Evolutionary conservation across 139 green algal genomes (phyloP).

Genomic region (Chlorella sp.): DNA sequence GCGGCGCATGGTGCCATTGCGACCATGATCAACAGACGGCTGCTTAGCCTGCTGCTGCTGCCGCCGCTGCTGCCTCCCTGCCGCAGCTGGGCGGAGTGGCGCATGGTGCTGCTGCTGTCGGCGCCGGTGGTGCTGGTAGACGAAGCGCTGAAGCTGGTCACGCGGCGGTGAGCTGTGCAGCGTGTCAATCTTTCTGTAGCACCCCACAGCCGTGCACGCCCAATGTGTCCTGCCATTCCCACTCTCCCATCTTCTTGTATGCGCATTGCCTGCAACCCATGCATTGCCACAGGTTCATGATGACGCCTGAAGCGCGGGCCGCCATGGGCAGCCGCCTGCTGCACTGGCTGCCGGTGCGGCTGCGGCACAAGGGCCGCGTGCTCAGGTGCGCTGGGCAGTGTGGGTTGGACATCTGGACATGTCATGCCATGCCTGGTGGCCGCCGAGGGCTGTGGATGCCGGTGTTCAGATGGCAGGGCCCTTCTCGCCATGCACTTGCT

Average conservation of each 20-base stretch:
- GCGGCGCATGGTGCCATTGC: background rate
- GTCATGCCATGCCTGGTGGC: too few species aligned
- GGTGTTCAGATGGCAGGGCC: too few species aligned
- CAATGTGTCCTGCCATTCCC: too few species aligned
- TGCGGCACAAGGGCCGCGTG: slow-evolving; percentile 2
- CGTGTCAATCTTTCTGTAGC: too few species aligned
- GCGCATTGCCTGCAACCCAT: background rate
- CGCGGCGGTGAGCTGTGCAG: slow-evolving; percentile 19
- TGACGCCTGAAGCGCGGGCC: background rate
- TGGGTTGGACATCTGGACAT: too few species aligned
- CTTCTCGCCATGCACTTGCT: too few species aligned
- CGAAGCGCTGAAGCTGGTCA: slow-evolving; percentile 86
- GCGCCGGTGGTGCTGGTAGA: slow-evolving; percentile 94
- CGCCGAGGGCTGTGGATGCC: too few species aligned
- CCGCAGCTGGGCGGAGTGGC: slow-evolving; percentile 28
- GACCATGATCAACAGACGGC: too few species aligned
- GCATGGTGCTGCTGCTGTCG: slow-evolving; percentile 81
- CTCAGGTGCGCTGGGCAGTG: too few species aligned
- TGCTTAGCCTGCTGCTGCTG: background rate
- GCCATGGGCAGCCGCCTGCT: background rate
- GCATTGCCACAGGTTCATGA: background rate
- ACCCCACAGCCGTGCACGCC: too few species aligned
- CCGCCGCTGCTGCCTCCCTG: background rate
- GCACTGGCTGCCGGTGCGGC: slow-evolving; percentile 1
- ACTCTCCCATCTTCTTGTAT: too few species aligned